Conservation (phyloP, 139 green algal species). For the Chlorella ohadii region DNA sequence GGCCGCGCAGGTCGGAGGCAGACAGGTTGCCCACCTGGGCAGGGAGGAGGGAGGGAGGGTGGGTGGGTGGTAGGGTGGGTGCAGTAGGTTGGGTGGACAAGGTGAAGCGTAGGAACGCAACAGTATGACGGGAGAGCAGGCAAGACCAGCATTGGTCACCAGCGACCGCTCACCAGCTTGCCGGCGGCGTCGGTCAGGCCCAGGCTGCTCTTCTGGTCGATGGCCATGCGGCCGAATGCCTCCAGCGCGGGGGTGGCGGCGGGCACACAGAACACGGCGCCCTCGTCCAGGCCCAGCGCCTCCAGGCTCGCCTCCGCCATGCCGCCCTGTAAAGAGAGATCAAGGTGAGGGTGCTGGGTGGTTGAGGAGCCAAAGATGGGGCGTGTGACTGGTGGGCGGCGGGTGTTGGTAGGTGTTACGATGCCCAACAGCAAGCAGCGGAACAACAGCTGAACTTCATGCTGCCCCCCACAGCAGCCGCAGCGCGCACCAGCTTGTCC, state of each 20-base stretch:
- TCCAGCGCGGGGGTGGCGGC: conserved; percentile 43
- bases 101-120: no score
- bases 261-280: conserved; percentile 29
- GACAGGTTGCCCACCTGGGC: conserved; percentile 45
- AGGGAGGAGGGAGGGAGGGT: no score
- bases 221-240: conserved; percentile 58
- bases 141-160: no score
- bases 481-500: conserved; percentile 34
- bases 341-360: no score
- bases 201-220: conserved; percentile 59
- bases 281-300: conserved; percentile 36
- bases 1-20: conserved; percentile 23
- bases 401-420: no score
- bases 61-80: neutral
- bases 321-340: neutral
- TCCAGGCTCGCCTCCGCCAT: neutral
- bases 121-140: no score
- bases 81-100: no score
- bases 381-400: no score
- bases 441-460: neutral
- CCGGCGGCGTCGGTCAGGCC: conserved; percentile 44
- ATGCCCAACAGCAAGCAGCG: no score
- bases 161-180: conserved; percentile 22
- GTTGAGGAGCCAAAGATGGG: no score
- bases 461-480: neutral